These are phyloP conservation scores for Cystobasidium pallidum DNA, from an alignment of 1,284 basidiomycete species.

Conservation along the genomic window DNA sequence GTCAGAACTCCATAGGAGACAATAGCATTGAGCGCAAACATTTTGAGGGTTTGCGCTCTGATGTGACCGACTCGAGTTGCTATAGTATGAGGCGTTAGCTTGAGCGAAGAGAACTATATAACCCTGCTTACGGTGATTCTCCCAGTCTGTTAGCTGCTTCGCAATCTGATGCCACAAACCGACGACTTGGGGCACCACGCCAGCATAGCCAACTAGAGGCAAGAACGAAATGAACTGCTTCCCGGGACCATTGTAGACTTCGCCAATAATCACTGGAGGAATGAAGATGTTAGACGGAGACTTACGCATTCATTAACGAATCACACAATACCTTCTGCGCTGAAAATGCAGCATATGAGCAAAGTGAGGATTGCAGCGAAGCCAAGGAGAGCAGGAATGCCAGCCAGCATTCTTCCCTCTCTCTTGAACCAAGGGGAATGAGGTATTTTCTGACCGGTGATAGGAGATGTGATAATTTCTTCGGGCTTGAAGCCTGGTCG, in stretches of 20 bases:
- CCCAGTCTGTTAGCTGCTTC: constrained; percentile 76
- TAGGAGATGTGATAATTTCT: constrained; percentile 24
- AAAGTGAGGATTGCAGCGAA: constrained; percentile 73
- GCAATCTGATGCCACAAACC: constrained; percentile 72
- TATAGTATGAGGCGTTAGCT: not conserved
- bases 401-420: constrained; percentile 73
- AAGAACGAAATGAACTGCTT: constrained; percentile 69
- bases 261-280: constrained; percentile 52
- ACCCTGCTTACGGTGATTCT: constrained; percentile 68
- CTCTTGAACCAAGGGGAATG: constrained; percentile 57
- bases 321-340: constrained; percentile 55
- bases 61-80: constrained; percentile 60
- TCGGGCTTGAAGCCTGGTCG: constrained; percentile 59
- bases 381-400: constrained; percentile 74
- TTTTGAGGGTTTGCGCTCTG: constrained; percentile 83
- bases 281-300: not conserved
- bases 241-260: constrained; percentile 81
- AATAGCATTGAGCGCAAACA: constrained; percentile 83
- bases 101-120: not conserved
- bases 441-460: constrained; percentile 32
- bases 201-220: constrained; percentile 82
- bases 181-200: constrained; percentile 76
- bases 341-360: constrained; percentile 56
- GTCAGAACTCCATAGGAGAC: constrained; percentile 75
- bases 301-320: too few species aligned